phyloP scores from a whole-genome alignment of 768 basidiomycete species.

The Leucosporidium yakuticum region DNA sequence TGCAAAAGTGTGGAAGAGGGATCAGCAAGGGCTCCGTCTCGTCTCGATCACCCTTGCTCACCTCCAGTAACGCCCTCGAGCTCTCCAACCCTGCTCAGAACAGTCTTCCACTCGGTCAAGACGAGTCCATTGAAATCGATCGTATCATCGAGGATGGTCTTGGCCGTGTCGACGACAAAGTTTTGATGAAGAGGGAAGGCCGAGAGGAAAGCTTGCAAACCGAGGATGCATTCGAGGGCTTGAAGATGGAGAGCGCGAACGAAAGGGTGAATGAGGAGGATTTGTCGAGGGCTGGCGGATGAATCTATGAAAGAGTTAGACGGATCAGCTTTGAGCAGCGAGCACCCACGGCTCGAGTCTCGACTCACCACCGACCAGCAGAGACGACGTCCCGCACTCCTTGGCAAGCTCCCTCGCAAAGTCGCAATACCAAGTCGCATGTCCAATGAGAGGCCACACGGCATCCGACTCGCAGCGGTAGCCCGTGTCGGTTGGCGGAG shows the following conservation, averaged over 20 bases:
- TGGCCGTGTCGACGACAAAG: conserved; percentile 5
- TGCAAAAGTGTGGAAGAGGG: background rate
- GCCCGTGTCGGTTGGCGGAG: background rate
- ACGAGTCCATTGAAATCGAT: background rate
- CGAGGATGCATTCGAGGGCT: background rate
- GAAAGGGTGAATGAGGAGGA: conserved; percentile 12
- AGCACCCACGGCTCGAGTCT: too few species aligned
- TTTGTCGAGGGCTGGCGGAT: background rate
- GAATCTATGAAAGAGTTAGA: too few species aligned
- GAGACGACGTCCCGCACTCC: background rate
- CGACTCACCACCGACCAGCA: background rate
- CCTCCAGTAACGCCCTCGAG: background rate
- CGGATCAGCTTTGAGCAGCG: background rate
- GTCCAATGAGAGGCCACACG: conserved; percentile 10
- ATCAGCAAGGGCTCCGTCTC: background rate
- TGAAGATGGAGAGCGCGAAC: background rate
- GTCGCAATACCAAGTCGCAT: conserved; percentile 3
- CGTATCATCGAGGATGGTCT: background rate
- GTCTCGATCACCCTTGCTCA: background rate
- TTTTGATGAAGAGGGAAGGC: background rate
- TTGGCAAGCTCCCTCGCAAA: background rate
- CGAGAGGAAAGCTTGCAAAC: background rate
- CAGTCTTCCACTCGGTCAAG: background rate
- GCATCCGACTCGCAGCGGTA: conserved; percentile 6
- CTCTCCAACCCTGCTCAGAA: background rate